Base-by-base conservation (phyloP, 129 eudicot species). In the Deinandra increscens region DNA sequence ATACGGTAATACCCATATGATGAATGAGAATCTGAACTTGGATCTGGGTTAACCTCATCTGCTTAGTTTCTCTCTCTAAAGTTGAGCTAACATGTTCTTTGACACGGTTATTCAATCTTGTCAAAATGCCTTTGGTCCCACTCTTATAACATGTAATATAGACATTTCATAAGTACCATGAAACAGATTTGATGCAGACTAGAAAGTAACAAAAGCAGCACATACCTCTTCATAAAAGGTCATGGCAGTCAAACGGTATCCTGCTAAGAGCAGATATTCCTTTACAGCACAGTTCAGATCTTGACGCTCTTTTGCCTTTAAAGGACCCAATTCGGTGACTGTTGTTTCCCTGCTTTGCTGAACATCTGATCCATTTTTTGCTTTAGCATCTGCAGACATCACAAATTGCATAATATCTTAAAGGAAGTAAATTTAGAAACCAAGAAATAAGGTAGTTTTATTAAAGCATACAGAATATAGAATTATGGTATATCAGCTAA, bases 211-310 rank as follows among this genome's bases (percentile, higher is more conserved):
- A 73, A 18, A 70, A 43, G 43, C 53, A 68, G n/a, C 37, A 65
- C 11, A n/a, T 78, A 94, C 99, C 97, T 94, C 99, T 75, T 94
- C 99, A 64, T 84, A 89, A 76, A 94, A 94, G 54, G 97, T 94
- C 99, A 94, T 94, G 68, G 99, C 97, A 64, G 97, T 89, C 72
- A 94, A 88, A 61, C 99, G 99, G 10, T 94, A 94, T 69, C 99
- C 99, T 49, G 97, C 99, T 73, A 94, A 71, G 49, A 94, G 84
- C 65, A 94, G 76, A 81, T 94, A 94, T 79, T 94, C 92, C 82
- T 94, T 94, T 44, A 94, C 90, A 75, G 99, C 97, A 80, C 95
- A 94, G 60, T 94, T 94, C 39, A 94, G 78, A 79, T 94, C 99
- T 77, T 81, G 82, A 15, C 99, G 87, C 66, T 94, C 99, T 80